Base-by-base conservation (phyloP, 192 early-diverging fungal species). In the Entophlyctis luteolus region DNA sequence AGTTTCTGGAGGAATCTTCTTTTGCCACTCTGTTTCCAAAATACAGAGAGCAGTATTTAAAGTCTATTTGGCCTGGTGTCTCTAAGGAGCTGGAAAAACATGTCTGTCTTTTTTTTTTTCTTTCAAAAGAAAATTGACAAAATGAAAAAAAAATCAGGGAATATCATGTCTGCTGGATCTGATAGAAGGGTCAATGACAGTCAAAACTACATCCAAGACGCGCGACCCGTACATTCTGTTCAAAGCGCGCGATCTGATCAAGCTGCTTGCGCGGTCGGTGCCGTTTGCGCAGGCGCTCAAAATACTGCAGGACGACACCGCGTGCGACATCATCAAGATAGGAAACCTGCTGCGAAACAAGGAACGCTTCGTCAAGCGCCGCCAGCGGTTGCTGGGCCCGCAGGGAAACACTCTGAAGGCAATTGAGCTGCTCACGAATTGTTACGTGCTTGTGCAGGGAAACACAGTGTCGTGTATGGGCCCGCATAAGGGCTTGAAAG, bases 11-110 rank as follows among this genome's bases (percentile, higher is more conserved):
- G 71, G 96, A 98, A 72, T 94, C 91, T 6, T 92, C 90, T 2
- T 99, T 99, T 79, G 94, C 95, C 8, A 95, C 93, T 4, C 74
- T 99, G 73, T 99, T 99, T 62, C 96, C 96, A 29, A 98, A 98
- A 81, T 99, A 99, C 82, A 85, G 94, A 63, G 95, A 99, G 82
- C 82, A 85, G 63, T 99, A 98, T 69, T 72, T 99, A 58, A 86
- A 81, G 58, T 91, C 96, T 74, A 79, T 91, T 10, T 98, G 95
- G 95, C 89, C 92, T 12, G 88, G 90, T 49, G 89, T 93, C 33
- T 95, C 90, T 28, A 77, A 81, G 56, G 80, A 87, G 0, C 79
- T 99, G 3, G 91, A 94, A 10, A 87, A 85, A 75, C 76, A 83
- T 35, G 88, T 88, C 77, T 53, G 68, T 71, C 8, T 20, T 5